phyloP scores from a whole-genome alignment of 306 rosid species.

The Prosopis cineraria region DNA sequence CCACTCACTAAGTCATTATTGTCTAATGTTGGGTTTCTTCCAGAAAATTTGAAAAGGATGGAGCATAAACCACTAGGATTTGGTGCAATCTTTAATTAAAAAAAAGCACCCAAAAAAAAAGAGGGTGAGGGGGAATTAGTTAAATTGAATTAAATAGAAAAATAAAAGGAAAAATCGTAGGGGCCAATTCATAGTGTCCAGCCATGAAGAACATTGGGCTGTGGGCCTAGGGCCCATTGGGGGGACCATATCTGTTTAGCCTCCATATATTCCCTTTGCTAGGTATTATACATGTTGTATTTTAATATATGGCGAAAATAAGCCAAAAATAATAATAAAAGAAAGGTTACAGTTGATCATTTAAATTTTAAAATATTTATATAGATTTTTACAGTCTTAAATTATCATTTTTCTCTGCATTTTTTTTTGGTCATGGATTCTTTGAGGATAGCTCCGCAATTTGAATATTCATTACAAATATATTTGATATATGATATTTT shows the following conservation, averaged over 20 bases:
- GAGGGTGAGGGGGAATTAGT: not conserved
- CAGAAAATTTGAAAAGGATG: not conserved
- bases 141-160: not conserved
- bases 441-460: not conserved
- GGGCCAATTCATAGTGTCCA: not conserved
- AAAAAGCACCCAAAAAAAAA: too few species aligned
- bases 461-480: not conserved
- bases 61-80: not conserved
- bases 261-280: not conserved
- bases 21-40: not conserved
- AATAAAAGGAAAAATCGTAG: not conserved
- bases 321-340: not conserved
- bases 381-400: not conserved
- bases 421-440: not conserved
- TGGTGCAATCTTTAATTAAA: constrained; percentile 1
- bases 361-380: too few species aligned
- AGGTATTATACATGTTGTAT: not conserved
- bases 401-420: not conserved
- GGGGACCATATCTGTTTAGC: constrained; percentile 25
- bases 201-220: not conserved
- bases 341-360: not conserved
- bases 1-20: not conserved
- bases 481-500: too few species aligned
- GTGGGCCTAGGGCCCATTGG: constrained; percentile 23
- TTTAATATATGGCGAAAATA: not conserved